Evolutionary conservation across 805 yeast genomes (phyloP).

Genomic region (Myxozyma udenii): DNA sequence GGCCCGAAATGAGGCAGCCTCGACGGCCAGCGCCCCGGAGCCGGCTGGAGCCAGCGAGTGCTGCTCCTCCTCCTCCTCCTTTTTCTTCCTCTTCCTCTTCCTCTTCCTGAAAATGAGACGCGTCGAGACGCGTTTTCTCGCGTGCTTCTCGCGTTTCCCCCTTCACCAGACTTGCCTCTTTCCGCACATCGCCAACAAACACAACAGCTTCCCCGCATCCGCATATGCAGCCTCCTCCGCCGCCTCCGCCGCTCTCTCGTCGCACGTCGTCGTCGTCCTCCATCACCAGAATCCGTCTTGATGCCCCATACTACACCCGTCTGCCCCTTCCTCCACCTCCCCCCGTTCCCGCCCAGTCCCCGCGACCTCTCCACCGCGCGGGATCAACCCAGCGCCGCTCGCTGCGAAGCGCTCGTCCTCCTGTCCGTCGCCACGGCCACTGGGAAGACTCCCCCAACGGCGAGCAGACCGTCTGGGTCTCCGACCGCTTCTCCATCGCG

Average conservation of each 20-base stretch:
- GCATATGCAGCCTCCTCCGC: neutral
- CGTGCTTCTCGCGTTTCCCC: too few relatives aligned
- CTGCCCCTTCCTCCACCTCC: too few relatives aligned
- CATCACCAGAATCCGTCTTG: neutral
- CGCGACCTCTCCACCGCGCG: too few relatives aligned
- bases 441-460: constrained; percentile 26
- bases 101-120: too few relatives aligned
- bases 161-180: too few relatives aligned
- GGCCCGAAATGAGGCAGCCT: neutral
- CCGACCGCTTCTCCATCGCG: constrained; percentile 20
- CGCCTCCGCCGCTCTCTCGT: neutral
- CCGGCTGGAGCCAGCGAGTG: neutral
- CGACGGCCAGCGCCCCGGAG: too few relatives aligned
- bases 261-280: neutral
- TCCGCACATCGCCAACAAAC: too few relatives aligned
- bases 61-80: neutral
- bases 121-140: too few relatives aligned
- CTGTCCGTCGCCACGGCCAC: constrained; percentile 11
- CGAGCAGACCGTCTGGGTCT: constrained; percentile 22
- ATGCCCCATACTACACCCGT: too few relatives aligned
- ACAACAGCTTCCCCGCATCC: too few relatives aligned
- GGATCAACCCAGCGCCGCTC: too few relatives aligned
- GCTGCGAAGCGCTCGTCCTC: constrained; percentile 3
- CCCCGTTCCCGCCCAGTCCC: too few relatives aligned
- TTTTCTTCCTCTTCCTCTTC: neutral